Percentiles rank a stretch among this genome's conserved stretches.
Conservation (phyloP, 768 basidiomycete genomes). For the Hydnomerulius pinastri region DNA sequence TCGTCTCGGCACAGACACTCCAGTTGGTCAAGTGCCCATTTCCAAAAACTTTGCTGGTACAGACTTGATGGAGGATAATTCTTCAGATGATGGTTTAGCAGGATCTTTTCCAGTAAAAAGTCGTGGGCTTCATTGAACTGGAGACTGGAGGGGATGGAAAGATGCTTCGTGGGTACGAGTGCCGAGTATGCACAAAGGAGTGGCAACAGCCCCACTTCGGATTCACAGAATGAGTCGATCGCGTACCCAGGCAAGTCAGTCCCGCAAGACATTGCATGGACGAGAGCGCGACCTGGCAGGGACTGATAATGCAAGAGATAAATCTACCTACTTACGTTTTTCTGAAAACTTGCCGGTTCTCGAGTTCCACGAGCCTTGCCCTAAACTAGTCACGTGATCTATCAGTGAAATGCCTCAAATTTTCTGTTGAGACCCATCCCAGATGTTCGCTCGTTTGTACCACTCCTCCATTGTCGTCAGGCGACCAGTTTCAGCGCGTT, state of each 20-base stretch:
- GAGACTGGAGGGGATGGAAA: conserved; percentile 44
- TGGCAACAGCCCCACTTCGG: conserved; percentile 34
- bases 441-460: conserved; percentile 27
- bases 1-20: conserved; percentile 42
- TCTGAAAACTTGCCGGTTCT: too few species aligned
- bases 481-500: conserved; percentile 9
- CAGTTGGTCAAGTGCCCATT: conserved; percentile 60
- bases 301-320: too few species aligned
- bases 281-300: too few species aligned
- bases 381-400: conserved; percentile 27
- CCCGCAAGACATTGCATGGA: background rate
- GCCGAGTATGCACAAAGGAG: conserved; percentile 56
- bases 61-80: conserved; percentile 62
- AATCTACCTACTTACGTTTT: too few species aligned
- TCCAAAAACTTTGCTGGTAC: conserved; percentile 74
- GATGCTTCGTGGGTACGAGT: conserved; percentile 44
- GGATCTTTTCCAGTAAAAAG: conserved; percentile 54
- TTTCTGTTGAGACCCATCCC: conserved; percentile 13
- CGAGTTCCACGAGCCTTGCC: conserved; percentile 18
- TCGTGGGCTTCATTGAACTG: conserved; percentile 46
- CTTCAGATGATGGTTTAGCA: conserved; percentile 53
- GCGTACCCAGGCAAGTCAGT: background rate
- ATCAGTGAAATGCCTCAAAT: conserved; percentile 7
- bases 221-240: background rate
- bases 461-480: conserved; percentile 8